These are phyloP conservation scores for Talaromyces sp. DNA, from an alignment of 2,329 filamentous ascomycete genomes.

Conservation along the genomic window DNA sequence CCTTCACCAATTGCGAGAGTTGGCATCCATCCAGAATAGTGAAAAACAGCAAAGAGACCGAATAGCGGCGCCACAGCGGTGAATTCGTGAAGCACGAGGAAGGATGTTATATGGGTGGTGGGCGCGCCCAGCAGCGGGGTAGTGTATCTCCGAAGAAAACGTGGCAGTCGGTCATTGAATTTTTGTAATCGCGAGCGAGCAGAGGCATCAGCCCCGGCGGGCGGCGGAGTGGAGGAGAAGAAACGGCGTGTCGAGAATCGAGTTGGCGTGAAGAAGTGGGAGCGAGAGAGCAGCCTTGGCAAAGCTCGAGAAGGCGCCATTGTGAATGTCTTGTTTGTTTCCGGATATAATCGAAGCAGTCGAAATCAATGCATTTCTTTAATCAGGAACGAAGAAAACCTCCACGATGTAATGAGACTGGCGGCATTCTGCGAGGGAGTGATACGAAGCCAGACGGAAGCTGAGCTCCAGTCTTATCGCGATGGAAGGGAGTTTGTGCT, in stretches of 20 bases:
- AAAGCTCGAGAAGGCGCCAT: neutral
- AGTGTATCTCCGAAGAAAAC: conserved; percentile 63
- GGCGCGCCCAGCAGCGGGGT: conserved; percentile 68
- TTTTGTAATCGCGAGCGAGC: conserved; percentile 26
- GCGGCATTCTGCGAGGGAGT: neutral
- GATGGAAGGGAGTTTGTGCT: neutral
- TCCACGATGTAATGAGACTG: neutral
- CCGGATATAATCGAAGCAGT: neutral
- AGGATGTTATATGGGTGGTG: conserved; percentile 74
- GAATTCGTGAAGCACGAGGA: conserved; percentile 84
- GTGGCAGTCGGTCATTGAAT: conserved; percentile 51
- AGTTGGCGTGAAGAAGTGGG: conserved; percentile 3
- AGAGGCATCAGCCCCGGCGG: conserved; percentile 5
- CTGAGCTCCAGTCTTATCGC: neutral
- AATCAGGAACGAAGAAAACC: neutral
- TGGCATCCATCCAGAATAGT: conserved; percentile 72
- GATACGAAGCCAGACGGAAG: neutral
- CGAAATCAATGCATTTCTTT: neutral
- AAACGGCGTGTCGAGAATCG: conserved; percentile 1
- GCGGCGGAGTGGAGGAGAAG: conserved; percentile 10
- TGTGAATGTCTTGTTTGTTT: neutral
- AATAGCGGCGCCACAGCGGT: conserved; percentile 79
- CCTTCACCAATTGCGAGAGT: conserved; percentile 34
- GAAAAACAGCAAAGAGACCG: conserved; percentile 68
- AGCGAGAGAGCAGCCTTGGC: neutral